Base-by-base conservation (phyloP, 2,329 filamentous ascomycete species). In the Sporothrix euskadiensis region DNA sequence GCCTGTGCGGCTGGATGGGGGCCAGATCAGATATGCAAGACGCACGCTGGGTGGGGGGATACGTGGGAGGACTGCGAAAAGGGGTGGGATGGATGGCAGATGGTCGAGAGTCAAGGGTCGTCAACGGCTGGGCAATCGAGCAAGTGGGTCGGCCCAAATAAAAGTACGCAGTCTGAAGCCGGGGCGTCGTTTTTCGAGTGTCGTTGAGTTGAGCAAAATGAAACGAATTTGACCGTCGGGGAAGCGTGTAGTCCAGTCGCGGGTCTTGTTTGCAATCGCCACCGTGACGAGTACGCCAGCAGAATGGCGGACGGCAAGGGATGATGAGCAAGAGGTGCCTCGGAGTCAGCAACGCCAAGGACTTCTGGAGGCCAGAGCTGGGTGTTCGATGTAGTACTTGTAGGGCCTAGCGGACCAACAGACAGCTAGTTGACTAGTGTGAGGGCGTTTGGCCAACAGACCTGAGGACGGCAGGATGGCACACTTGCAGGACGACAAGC, bases 221-320 rank as follows among this genome's bases (percentile, higher is more conserved):
- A 16, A 39, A 63, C 32, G 19, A 63, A 10, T 39, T 19, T 63
- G 35, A n/a, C 57, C 32, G 32, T 10, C 10, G 41, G n/a, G 7
- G 39, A 66, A 30, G 12, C 19, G n/a, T 44, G 39, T 26, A 12
- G 61, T 30, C n/a, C 61, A 66, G 61, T 39, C n/a, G 4, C n/a
- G 26, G 12, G 44, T 26, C n/a, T 30, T 44, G 22, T 22, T 47
- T 16, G 22, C 19, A 66, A 47, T 30, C 39, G 61, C 61, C 61
- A 39, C n/a, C 35, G 12, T 30, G 61, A 65, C 57, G 57, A 63
- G 35, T n/a, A 63, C 59, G n/a, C 61, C 59, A 44, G n/a, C 52
- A 22, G 26, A 10, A 12, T 22, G 22, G 39, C 39, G 22, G 39
- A 66, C 16, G n/a, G 14, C 61, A 66, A 6, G 22, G 61, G 39